Conservation (phyloP, 331 rosid genomes). For the Phaseolus coccineus region DNA sequence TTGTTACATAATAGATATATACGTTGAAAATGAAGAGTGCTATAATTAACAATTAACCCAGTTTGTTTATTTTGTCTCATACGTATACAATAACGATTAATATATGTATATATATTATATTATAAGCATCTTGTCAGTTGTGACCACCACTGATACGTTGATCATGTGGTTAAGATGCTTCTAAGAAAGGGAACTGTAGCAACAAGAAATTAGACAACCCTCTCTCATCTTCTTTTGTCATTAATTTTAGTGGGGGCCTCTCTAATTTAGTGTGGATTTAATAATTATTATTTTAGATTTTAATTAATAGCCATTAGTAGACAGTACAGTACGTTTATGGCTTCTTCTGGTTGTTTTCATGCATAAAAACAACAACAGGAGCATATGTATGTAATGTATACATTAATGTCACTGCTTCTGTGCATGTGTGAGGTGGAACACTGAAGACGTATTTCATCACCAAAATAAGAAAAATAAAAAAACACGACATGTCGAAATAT, state of each 20-base stretch:
- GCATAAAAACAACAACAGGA: conserved; percentile 31
- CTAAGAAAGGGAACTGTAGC: conserved; percentile 41
- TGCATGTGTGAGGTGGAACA: conserved; percentile 42
- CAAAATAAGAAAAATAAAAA: conserved; percentile 9
- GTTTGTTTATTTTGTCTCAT: conserved; percentile 25
- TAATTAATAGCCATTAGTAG: conserved; percentile 41
- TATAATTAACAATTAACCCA: conserved; percentile 25
- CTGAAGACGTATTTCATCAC: conserved; percentile 28
- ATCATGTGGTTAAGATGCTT: conserved; percentile 48
- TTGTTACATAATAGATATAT: conserved; percentile 48
- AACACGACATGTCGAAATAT: conserved; percentile 23
- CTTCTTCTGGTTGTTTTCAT: conserved; percentile 47
- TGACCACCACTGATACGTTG: conserved; percentile 33
- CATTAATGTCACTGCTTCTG: conserved; percentile 34
- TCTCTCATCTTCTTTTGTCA: conserved; percentile 31
- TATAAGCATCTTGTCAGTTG: conserved; percentile 43
- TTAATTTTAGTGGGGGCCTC: conserved; percentile 42
- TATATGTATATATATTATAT: conserved; percentile 15
- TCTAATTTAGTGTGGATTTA: conserved; percentile 15
- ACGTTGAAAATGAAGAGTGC: conserved; percentile 41
- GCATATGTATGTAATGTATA: conserved; percentile 22
- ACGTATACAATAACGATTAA: neutral
- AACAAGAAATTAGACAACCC: conserved; percentile 26
- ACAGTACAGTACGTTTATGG: conserved; percentile 38
- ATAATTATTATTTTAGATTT: neutral